Conservation (phyloP, 139 green algal species). For the Pleodorina starrii region DNA sequence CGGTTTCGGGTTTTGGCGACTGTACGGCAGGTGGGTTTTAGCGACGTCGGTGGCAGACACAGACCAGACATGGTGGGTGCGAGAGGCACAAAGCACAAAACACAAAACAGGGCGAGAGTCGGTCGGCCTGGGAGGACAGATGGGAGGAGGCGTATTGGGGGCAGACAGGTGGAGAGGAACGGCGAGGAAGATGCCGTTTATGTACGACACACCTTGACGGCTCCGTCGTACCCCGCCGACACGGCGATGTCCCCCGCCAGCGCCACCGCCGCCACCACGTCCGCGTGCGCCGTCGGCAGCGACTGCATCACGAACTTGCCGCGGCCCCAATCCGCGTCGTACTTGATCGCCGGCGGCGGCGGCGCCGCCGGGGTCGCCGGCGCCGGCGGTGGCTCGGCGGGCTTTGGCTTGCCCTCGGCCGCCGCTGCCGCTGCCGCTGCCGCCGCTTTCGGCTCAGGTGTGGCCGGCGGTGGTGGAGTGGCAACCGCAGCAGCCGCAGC, state of each 20-base stretch:
- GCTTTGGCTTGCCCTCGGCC: not conserved
- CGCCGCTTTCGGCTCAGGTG: no score
- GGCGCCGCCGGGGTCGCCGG: not conserved
- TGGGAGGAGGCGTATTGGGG: no score
- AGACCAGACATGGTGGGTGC: no score
- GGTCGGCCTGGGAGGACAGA: no score
- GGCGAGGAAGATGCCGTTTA: no score
- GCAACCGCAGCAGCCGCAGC: not conserved
- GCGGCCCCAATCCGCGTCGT: slow-evolving; percentile 30
- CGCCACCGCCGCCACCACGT: slow-evolving; percentile 56
- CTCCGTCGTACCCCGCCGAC: slow-evolving; percentile 49
- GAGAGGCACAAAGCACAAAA: no score
- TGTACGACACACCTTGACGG: slow-evolving; percentile 60
- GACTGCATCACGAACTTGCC: slow-evolving; percentile 31
- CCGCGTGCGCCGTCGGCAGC: slow-evolving; percentile 38
- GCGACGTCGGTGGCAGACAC: no score
- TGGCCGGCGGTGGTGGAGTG: not conserved
- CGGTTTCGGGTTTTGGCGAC: no score
- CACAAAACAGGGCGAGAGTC: no score
- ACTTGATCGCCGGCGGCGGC: slow-evolving; percentile 13
- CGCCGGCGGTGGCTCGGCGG: not conserved
- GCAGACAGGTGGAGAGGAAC: no score
- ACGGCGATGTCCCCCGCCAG: slow-evolving; percentile 47
- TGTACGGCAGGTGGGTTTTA: no score
- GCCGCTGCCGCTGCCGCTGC: not conserved